Base-by-base conservation (phyloP, 2,329 filamentous ascomycete genomes). In the Periconia sp. region DNA sequence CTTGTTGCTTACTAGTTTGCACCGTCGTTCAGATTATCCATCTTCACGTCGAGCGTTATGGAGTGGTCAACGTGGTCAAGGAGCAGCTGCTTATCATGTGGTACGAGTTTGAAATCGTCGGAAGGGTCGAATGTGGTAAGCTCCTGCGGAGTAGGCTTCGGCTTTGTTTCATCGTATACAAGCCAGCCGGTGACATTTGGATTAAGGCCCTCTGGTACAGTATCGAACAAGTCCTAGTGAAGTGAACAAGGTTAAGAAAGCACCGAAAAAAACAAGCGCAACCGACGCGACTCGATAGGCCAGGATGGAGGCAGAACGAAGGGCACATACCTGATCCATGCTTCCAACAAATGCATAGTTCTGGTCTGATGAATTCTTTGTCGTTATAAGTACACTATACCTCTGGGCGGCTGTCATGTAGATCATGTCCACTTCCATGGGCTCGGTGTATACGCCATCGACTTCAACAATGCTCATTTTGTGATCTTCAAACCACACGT, bases 31-130 rank as follows among this genome's bases (percentile, higher is more conserved):
- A 91, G 79, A 56, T 88, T 86, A 62, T 85, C 81, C 83, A 90
- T 89, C 55, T 75, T 76, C 59, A 81, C 54, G 35, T 80, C 73
- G 8, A 94, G 78, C 42, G 82, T 81, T 37, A 94, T 78, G 2
- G 77, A 78, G 57, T 85, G 80, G 70, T 88, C 84, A 0, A 89
- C 86, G 8, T 85, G 76, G 1, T 81, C 79, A 6, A 87, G 80
- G 2, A 88, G 76, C 9, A 79, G 75, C 71, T 84, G 76, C 44
- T 83, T 81, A 65, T 95, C 90, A 50, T 82, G 79, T 0, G 92
- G 89, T 0, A 87, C 79, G 0, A 96, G 81, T 0, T 74, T 80
- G 58, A 89, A 85, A 66, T 96, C 92, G 62, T 96, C 90, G 53
- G 88, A 86, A 1, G 86, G 82, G 20, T 86, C 74, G 45, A 91